Evolutionary conservation across 75 land plant species (phyloP).

Genomic region (Chamaecyparis obtusa): DNA sequence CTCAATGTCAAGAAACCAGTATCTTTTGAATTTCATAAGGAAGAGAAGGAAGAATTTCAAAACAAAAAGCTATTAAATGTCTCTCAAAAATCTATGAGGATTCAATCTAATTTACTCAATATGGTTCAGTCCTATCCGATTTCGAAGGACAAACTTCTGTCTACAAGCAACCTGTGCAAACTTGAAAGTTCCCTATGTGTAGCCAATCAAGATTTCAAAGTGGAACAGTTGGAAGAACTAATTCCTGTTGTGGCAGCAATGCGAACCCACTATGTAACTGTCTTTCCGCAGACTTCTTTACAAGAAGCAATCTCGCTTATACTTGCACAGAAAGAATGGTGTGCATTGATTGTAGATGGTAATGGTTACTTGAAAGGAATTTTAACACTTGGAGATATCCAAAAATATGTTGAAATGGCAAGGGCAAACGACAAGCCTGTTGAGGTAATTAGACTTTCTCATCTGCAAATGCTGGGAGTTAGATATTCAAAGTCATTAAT

Average conservation of each 20-base stretch:
- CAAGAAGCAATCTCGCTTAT: constrained; percentile 63
- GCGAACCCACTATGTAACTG: constrained; percentile 63
- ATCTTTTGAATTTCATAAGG: background rate
- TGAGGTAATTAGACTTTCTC: constrained; percentile 21
- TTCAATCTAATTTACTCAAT: background rate
- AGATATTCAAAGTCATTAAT: background rate
- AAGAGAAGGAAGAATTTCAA: constrained; percentile 5
- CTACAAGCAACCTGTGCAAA: constrained; percentile 50
- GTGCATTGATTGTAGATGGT: constrained; percentile 62
- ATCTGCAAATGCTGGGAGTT: constrained; percentile 2
- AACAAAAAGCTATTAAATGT: background rate
- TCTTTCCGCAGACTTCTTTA: constrained; percentile 42
- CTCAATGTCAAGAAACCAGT: constrained; percentile 1
- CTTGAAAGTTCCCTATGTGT: constrained; percentile 84
- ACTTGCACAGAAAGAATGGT: constrained; percentile 83
- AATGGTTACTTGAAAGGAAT: constrained; percentile 49
- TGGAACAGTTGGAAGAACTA: constrained; percentile 34
- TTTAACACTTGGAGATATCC: constrained; percentile 73
- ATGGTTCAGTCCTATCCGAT: constrained; percentile 6
- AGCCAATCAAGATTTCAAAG: constrained; percentile 33
- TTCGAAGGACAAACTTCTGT: constrained; percentile 7
- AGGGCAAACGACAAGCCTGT: constrained; percentile 16
- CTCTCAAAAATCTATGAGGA: constrained; percentile 8
- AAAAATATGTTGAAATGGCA: constrained; percentile 46
- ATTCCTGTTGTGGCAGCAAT: constrained; percentile 79